Evolutionary conservation across 1,284 basidiomycete genomes (phyloP).

Genomic region (Stereum hirsutum): DNA sequence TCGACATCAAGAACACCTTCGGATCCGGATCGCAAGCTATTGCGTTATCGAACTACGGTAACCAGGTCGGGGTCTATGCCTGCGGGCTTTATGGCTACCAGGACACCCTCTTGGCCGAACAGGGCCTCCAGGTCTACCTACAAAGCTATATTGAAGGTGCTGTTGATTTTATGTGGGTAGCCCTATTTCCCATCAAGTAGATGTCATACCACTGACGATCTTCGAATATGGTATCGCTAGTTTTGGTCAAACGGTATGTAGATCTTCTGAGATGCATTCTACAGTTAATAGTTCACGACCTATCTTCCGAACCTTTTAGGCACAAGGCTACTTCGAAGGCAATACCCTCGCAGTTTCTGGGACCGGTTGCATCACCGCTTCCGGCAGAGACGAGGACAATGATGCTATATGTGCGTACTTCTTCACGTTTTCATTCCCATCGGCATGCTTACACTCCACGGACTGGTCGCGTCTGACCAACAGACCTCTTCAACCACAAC

Average conservation of each 20-base stretch:
- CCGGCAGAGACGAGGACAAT: slow-evolving; percentile 37
- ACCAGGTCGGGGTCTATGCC: slow-evolving; percentile 39
- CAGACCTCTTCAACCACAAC: slow-evolving; percentile 40
- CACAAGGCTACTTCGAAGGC: slow-evolving; percentile 34
- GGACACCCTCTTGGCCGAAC: slow-evolving; percentile 31
- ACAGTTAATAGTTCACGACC: too few species aligned
- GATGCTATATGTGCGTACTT: slow-evolving; percentile 31
- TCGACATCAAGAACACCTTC: slow-evolving; percentile 45
- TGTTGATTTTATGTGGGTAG: slow-evolving; percentile 45
- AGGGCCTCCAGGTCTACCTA: slow-evolving; percentile 25
- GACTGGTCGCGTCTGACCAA: too few species aligned
- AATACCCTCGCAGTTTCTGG: slow-evolving; percentile 31
- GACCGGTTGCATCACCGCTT: slow-evolving; percentile 41
- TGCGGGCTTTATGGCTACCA: slow-evolving; percentile 45
- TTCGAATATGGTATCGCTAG: background rate
- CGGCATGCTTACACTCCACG: too few species aligned
- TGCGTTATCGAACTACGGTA: slow-evolving; percentile 43
- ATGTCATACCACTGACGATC: background rate
- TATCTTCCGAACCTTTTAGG: slow-evolving; percentile 5
- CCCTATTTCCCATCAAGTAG: slow-evolving; percentile 32
- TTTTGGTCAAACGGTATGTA: too few species aligned
- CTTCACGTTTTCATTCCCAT: background rate
- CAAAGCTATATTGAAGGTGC: slow-evolving; percentile 33
- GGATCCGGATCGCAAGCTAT: slow-evolving; percentile 43
- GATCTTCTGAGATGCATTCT: too few species aligned